Evolutionary conservation across 148 eudicot species (phyloP), one percentile per base, ranked within the genome.

Genomic region (Fagopyrum esculentum): DNA sequence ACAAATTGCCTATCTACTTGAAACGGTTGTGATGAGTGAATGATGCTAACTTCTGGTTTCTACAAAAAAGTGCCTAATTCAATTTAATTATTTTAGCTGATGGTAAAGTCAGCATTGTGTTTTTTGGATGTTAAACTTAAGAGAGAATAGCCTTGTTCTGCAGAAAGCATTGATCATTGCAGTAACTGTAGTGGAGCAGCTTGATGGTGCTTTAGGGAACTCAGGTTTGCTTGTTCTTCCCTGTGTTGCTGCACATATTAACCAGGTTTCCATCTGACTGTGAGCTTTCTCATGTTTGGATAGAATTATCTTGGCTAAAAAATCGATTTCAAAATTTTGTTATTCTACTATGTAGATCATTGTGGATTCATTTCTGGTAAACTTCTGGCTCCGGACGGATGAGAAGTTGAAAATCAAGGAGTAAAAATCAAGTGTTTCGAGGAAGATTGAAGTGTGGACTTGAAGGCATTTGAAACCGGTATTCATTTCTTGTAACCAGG

Each of bases 221-320:
- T 77, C 97, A 52, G 97, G 99, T 72, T 83, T 95, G 84, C 82
- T 95, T 72, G 90, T 95, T 83, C 87, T 95, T 77, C 98, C 98
- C 52, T 89, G 97, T 81, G 91, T 95, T 69, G 98, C 97, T 59
- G 98, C 97, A n/a, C 98, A 95, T 82, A 64, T 95, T 70, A 92
- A 86, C 82, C 98, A 95, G 97, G 98, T 19, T 59, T 51, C 48
- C 40, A 45, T 44, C 30, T 6, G 10, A 45, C 51, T 9, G 29
- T 7, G 40, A 35, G 40, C n/a, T 70, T 70, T 19, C 51, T 26
- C 8, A 4, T 70, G 30, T n/a, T n/a, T 45, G 51, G 48, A 70
- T 45, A 44, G 51, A 45, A 17, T 45, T 16, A 70, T 44, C 50
- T 70, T 12, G 19, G 51, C 10, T 6, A 35, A 70, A 50, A 45